Evolutionary conservation across 306 rosid genomes (phyloP).

Genomic region (Gleditsia sinensis): DNA sequence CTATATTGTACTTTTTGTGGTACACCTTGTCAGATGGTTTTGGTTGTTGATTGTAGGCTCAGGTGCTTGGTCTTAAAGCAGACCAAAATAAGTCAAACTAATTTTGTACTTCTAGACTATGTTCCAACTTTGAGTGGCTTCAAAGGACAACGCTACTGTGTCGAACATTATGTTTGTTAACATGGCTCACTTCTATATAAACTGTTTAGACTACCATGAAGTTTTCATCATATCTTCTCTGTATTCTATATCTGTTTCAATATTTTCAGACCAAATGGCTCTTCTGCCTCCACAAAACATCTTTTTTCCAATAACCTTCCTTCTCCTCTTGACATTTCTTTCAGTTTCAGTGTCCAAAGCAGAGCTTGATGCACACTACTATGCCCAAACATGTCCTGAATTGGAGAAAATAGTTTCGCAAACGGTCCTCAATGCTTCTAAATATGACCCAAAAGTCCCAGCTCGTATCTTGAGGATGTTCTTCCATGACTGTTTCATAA

Average conservation of each 20-base stretch:
- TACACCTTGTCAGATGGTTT: background rate
- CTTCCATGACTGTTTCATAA: slow-evolving; percentile 81
- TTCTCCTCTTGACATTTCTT: slow-evolving; percentile 32
- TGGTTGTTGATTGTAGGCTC: slow-evolving; percentile 21
- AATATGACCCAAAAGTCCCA: slow-evolving; percentile 63
- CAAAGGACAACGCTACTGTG: slow-evolving; percentile 38
- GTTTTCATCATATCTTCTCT: slow-evolving; percentile 26
- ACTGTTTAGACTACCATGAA: background rate
- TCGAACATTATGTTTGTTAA: background rate
- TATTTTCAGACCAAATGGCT: slow-evolving; percentile 44
- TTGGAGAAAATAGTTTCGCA: slow-evolving; percentile 61
- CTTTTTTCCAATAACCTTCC: slow-evolving; percentile 4
- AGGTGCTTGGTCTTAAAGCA: slow-evolving; percentile 56
- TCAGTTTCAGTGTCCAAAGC: slow-evolving; percentile 39
- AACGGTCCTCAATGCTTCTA: slow-evolving; percentile 59
- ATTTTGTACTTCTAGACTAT: slow-evolving; percentile 30
- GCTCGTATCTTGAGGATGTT: slow-evolving; percentile 74
- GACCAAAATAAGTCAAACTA: slow-evolving; percentile 39
- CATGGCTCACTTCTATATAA: slow-evolving; percentile 30
- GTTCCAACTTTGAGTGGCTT: slow-evolving; percentile 58
- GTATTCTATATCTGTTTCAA: slow-evolving; percentile 3
- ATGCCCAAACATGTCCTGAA: slow-evolving; percentile 60
- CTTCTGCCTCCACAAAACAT: slow-evolving; percentile 28
- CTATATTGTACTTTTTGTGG: background rate
- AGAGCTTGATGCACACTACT: slow-evolving; percentile 43